These are phyloP conservation scores for Phytopythium helicoides DNA, from an alignment of 352 stramenopile genomes.

Conservation along the genomic window DNA sequence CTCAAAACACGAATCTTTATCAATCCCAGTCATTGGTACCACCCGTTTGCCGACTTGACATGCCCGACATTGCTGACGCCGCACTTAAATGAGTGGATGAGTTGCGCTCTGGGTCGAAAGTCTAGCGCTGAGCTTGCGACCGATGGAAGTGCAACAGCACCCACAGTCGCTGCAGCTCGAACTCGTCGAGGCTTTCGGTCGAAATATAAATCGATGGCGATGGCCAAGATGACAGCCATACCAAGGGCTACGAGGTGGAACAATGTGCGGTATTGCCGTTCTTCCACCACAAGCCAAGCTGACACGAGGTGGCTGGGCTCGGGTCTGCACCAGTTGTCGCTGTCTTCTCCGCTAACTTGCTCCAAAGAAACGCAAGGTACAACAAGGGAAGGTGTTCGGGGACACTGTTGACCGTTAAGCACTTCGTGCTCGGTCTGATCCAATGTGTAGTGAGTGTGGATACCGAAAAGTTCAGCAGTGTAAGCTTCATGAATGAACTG, in stretches of 20 bases:
- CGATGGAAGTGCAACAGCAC: constrained; percentile 9
- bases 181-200: constrained; percentile 21
- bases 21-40: not conserved
- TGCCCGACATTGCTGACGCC: constrained; percentile 1
- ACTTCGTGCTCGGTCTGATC: constrained; percentile 3
- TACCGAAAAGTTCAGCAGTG: constrained; percentile 11
- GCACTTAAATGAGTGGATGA: constrained; percentile 1
- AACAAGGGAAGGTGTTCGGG: constrained; percentile 11
- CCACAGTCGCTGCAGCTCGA: constrained; percentile 5
- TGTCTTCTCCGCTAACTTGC: constrained; percentile 5
- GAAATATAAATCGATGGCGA: constrained; percentile 27
- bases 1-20: not conserved
- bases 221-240: constrained; percentile 18
- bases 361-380: constrained; percentile 23
- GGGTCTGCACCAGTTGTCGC: constrained; percentile 26
- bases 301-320: constrained; percentile 15
- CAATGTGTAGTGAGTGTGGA: constrained; percentile 13
- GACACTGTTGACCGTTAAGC: constrained; percentile 5
- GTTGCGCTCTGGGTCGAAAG: constrained; percentile 4
- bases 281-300: constrained; percentile 23
- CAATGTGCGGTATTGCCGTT: constrained; percentile 22
- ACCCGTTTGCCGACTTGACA: not conserved
- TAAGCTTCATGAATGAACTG: not conserved
- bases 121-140: constrained; percentile 28
- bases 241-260: constrained; percentile 26